Base-by-base conservation (phyloP, 495 filamentous ascomycete genomes). In the Talaromyces proteolyticus region DNA sequence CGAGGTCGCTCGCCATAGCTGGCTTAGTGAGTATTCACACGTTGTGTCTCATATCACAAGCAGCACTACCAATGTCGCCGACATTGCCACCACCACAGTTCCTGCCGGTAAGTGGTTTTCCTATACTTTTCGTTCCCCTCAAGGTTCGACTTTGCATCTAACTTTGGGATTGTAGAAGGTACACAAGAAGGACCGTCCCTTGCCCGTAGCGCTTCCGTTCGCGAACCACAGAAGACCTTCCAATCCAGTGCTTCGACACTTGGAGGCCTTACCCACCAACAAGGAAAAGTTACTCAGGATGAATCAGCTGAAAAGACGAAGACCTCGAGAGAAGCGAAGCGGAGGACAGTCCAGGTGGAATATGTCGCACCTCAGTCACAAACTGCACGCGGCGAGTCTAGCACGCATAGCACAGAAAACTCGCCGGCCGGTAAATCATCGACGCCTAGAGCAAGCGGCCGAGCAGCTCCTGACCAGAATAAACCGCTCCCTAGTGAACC, bases 1-100 rank as follows among this genome's bases (percentile, higher is more conserved):
- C 56, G 94, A 97, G 63, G 92, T 99, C 43, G 93, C 93, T 50
- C 83, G 93, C 41, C 93, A 99, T 69, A 97, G 93, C 71, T 99
- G 93, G 93, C 75, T 99, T 44, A 95, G 85, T 67, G 94, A 97
- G 61, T 99, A 89, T 62, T 85, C 89, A 14, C 88, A 95, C 64
- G 85, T 97, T 38, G 93, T 98, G 29, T 89, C 88, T 57, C 89
- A 95, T 61, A 94, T 98, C 53, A 97, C 94, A 17, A 96, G 91
- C 66, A 91, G 83, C 63, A 93, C 90, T 7, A 96, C 91, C 12
- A 90, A 87, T 23, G 82, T 86, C 21, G 80, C 78, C 34, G 93
- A 98, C 53, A 93, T 95, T 57, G 81, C 88, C 45, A 87, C 87
- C 56, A 82, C 89, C 3, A 89, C 90, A 2, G 78, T 91, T 6